Conservation (phyloP, 768 basidiomycete species). For the Podaxis carcinomalis region DNA sequence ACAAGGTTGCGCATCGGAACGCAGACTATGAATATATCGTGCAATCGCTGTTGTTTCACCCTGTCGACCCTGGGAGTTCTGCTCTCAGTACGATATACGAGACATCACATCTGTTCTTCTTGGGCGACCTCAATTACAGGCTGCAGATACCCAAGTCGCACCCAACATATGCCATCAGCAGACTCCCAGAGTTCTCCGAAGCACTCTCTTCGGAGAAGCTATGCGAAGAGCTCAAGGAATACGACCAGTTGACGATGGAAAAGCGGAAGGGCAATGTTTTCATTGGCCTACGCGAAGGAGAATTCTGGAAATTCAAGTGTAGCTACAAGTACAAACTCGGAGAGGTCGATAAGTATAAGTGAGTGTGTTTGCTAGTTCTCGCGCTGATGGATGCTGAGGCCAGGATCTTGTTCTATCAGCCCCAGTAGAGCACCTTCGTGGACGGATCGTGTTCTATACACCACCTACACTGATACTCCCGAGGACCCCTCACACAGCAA, state of each 20-base stretch:
- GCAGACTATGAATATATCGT: slow-evolving; percentile 82
- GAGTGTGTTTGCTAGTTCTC: slow-evolving; percentile 14
- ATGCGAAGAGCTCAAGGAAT: slow-evolving; percentile 62
- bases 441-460: slow-evolving; percentile 90
- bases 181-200: slow-evolving; percentile 32
- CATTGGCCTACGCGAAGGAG: slow-evolving; percentile 76
- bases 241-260: slow-evolving; percentile 67
- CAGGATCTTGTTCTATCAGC: slow-evolving; percentile 28
- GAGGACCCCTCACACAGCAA: slow-evolving; percentile 44
- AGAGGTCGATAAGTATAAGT: slow-evolving; percentile 81
- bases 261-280: slow-evolving; percentile 63
- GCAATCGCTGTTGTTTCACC: slow-evolving; percentile 70
- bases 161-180: slow-evolving; percentile 32
- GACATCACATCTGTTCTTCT: slow-evolving; percentile 87
- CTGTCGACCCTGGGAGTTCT: slow-evolving; percentile 34
- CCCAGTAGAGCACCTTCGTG: slow-evolving; percentile 77
- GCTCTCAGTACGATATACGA: slow-evolving; percentile 64
- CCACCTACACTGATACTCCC: slow-evolving; percentile 66
- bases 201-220: slow-evolving; percentile 44
- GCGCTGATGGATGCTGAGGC: neutral
- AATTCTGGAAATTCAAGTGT: slow-evolving; percentile 86
- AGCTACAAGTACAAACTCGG: slow-evolving; percentile 87
- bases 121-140: slow-evolving; percentile 94
- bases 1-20: slow-evolving; percentile 60
- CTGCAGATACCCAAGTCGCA: slow-evolving; percentile 59